A percentile compares a stretch with the other conserved stretches of the same genome.
Evolutionary conservation across 2,329 filamentous ascomycete genomes (phyloP).

Genomic region (Stachybotrys echinatus): DNA sequence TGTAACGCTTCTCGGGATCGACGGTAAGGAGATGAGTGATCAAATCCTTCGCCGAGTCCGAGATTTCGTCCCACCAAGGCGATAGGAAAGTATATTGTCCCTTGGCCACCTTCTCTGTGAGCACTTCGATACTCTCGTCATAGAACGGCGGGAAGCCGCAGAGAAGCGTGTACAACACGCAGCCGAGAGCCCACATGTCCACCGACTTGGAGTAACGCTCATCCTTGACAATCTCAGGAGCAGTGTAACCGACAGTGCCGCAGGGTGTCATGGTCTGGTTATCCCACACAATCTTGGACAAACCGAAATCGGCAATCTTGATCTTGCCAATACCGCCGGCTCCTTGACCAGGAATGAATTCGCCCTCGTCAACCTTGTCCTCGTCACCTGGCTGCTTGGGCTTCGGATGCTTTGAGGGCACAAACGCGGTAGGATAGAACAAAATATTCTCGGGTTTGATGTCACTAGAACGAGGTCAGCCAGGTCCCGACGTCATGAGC

Average conservation of each 20-base stretch:
- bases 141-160: conserved; percentile 99
- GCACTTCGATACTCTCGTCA: conserved; percentile 93
- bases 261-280: conserved; percentile 99
- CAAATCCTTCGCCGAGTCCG: conserved; percentile 87
- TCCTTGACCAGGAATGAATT: conserved; percentile 77
- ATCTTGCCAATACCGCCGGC: conserved; percentile 88
- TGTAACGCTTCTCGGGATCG: conserved; percentile 90
- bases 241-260: conserved; percentile 95
- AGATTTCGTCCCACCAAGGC: conserved; percentile 99
- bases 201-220: conserved; percentile 98
- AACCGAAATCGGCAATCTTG: conserved; percentile 96
- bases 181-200: conserved; percentile 98
- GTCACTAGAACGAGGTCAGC: conserved; percentile 53
- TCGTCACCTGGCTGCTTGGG: conserved; percentile 84
- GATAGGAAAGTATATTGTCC: conserved; percentile 97
- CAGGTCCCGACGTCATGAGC: conserved; percentile 2
- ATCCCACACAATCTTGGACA: conserved; percentile 98
- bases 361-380: conserved; percentile 94
- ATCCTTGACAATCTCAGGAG: conserved; percentile 97
- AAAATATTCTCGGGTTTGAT: conserved; percentile 98
- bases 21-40: conserved; percentile 92
- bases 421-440: conserved; percentile 79
- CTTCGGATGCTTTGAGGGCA: conserved; percentile 75
- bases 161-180: conserved; percentile 91
- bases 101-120: conserved; percentile 95